Base-by-base conservation (phyloP, 495 filamentous ascomycete genomes). In the Daldinia vernicosa region DNA sequence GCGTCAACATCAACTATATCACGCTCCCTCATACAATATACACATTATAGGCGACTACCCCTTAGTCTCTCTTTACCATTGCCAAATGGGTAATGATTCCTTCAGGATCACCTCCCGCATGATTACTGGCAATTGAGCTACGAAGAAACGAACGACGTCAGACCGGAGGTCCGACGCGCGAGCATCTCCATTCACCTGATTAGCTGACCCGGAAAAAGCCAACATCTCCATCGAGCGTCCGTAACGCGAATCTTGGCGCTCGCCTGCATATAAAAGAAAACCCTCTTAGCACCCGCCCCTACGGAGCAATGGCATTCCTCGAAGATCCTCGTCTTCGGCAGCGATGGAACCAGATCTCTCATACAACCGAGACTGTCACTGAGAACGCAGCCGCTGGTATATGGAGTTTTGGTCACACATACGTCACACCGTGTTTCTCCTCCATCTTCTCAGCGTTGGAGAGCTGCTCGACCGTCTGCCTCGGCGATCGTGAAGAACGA, bases 261-360 rank as follows among this genome's bases (percentile, higher is more conserved):
- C 61, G 28, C 26, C 17, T 24, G 19, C 22, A 43, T 51, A 72
- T 43, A 67, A 54, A 51, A 54, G 26, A 14, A 26, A 61, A 60
- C 51, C 65, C 39, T 19, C 37, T 27, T 54, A 8, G 8, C 40
- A 53, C 40, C 63, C 69, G 57, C 52, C 24, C 11, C 52, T 56
- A 11, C 40, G 56, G n/a, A 60, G 67, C 70, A 62, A 86, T 86
- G 82, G 80, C 85, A 30, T 85, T 88, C 77, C 88, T 92, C 76
- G 89, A 89, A 80, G 96, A 98, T 79, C 95, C 95, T 69, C 93
- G 95, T 73, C 89, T 97, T 79, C 93, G 94, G 40, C 94, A 97
- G 77, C 92, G 90, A 75, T 91, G 97, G 85, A 97, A 98, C 74
- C 92, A 94, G 72, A 88, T 99, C 75, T 92, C 93, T 40, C 91